phyloP scores from a whole-genome alignment of 2,329 filamentous ascomycete genomes.

The Pseudogymnoascus destructans region DNA sequence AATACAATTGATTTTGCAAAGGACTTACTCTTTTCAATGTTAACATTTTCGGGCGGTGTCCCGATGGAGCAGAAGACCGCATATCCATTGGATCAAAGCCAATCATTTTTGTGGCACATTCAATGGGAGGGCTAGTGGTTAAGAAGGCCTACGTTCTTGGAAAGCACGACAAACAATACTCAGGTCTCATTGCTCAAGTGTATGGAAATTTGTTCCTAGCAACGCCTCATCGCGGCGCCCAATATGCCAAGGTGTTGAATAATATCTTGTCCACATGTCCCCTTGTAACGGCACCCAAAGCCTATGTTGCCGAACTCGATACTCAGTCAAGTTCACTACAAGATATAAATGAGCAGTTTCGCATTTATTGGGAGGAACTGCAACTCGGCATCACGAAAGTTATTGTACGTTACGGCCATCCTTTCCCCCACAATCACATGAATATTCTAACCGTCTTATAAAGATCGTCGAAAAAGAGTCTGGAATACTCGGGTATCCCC shows the following conservation, averaged over 20 bases:
- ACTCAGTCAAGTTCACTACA: slow-evolving; percentile 27
- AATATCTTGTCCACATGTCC: slow-evolving; percentile 16
- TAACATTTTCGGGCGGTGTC: slow-evolving; percentile 9
- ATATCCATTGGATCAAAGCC: not conserved
- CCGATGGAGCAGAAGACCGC: slow-evolving; percentile 6
- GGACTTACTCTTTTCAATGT: slow-evolving; percentile 20
- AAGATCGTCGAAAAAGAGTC: slow-evolving; percentile 30
- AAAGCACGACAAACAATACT: slow-evolving; percentile 17
- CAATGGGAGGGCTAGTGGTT: slow-evolving; percentile 29
- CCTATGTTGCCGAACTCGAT: slow-evolving; percentile 30
- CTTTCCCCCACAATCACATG: too few species aligned
- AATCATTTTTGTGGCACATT: slow-evolving; percentile 28
- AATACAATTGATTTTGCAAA: slow-evolving; percentile 23
- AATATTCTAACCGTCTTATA: too few species aligned
- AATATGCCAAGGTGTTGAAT: slow-evolving; percentile 22
- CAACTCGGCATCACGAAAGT: slow-evolving; percentile 17
- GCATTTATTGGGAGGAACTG: slow-evolving; percentile 11
- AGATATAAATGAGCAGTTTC: slow-evolving; percentile 34
- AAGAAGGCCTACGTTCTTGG: slow-evolving; percentile 28
- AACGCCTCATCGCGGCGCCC: slow-evolving; percentile 29
- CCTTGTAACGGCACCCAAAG: slow-evolving; percentile 17
- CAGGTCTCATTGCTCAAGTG: slow-evolving; percentile 18
- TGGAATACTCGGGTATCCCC: slow-evolving; percentile 30
- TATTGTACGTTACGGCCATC: too few species aligned
- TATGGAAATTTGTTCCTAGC: slow-evolving; percentile 28